Evolutionary conservation across 2,329 filamentous ascomycete genomes (phyloP), one percentile per base, ranked within the genome.

Genomic region (Beauveria rudraprayagi): DNA sequence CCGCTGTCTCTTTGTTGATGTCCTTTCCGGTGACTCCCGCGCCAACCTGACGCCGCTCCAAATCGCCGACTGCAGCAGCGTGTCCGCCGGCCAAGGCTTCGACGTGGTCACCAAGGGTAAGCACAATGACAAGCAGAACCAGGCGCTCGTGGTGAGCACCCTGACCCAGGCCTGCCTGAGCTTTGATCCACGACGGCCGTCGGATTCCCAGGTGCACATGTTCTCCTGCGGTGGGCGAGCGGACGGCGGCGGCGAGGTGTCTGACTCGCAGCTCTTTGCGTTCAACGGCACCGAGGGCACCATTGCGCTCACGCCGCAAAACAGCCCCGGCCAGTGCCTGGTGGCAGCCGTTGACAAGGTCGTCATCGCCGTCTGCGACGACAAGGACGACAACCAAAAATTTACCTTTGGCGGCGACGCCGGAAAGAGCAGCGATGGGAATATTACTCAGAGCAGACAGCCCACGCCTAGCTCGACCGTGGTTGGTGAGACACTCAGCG

Each of bases 141-240:
- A 77, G 5, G 77, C 79, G 66, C 73, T 84, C 53, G 66, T 85
- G 43, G 82, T 84, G 48, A 85, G 77, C 73, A 80, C 80, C 3
- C 69, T 82, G 65, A 85, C 82, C 1, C 77, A 83, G 67, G 82
- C 82, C 48, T 85, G 83, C 67, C 72, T 83, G 66, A 85, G 83
- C 72, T 83, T 83, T 63, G 82, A 86, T 65, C 76, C 77, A 5
- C 75, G 82, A 52, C 75, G 81, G 30, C 70, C 74, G 0, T 72
- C 75, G 2, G 81, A 80, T 11, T 78, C 80, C 66, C 81, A 83
- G 65, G 80, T 83, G 16, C 66, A 80, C 40, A 73, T 85, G 26
- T 85, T 85, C 66, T 83, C 82, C 11, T 86, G 83, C 63, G 83
- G 82, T 56, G 82, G 82, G 17, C 75, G 82, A 44, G 82, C 82